Conservation (phyloP, 2,329 filamentous ascomycete species). For the Ophiocordyceps camponoti-floridani region DNA sequence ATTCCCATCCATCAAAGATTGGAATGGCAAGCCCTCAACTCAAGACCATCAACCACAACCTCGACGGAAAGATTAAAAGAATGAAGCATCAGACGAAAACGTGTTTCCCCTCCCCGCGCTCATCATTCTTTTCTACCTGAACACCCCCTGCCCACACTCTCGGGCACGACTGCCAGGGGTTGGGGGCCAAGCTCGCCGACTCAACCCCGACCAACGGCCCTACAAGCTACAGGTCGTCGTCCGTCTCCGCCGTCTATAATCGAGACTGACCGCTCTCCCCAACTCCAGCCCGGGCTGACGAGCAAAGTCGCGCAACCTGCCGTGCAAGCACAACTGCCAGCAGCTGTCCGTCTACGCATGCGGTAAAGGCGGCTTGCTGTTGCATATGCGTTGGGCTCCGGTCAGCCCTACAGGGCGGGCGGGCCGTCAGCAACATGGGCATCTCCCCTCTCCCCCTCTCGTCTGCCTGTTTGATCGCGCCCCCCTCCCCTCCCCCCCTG, state of each 20-base stretch:
- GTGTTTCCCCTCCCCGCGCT: not conserved
- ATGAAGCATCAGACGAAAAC: not conserved
- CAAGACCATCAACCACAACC: too few relatives aligned
- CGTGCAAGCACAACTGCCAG: not conserved
- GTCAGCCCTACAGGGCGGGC: conserved; percentile 3
- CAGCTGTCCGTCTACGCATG: too few relatives aligned
- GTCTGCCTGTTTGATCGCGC: too few relatives aligned
- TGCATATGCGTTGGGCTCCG: not conserved
- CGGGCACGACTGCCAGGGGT: too few relatives aligned
- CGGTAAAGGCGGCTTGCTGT: not conserved
- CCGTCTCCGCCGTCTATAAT: not conserved
- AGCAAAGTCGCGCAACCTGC: not conserved
- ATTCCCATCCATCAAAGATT: too few relatives aligned
- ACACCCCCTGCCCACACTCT: too few relatives aligned
- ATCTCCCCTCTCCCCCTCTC: not conserved
- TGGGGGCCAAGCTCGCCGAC: not conserved
- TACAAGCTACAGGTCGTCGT: not conserved
- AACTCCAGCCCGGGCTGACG: not conserved
- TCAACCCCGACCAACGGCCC: not conserved
- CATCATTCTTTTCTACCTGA: not conserved
- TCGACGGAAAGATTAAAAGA: too few relatives aligned
- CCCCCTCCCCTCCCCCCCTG: too few relatives aligned
- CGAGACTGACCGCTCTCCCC: not conserved
- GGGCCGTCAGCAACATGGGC: not conserved
- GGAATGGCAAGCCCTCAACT: too few relatives aligned